Evolutionary conservation across 768 basidiomycete genomes (phyloP).

Genomic region (Termitomyces sp.): DNA sequence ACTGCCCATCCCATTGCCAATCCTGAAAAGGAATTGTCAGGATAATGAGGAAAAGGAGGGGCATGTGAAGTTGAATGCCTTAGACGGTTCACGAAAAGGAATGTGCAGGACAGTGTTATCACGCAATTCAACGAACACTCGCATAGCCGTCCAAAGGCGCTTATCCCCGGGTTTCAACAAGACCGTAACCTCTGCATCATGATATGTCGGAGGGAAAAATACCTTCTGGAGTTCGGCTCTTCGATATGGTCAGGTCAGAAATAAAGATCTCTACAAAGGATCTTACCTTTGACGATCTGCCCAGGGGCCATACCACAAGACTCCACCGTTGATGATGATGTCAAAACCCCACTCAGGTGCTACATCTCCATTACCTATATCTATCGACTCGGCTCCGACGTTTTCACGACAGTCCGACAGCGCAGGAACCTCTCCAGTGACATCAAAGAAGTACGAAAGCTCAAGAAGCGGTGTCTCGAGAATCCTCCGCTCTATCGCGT

Average conservation of each 20-base stretch:
- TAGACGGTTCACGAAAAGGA: slow-evolving; percentile 91
- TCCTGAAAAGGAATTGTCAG: slow-evolving; percentile 43
- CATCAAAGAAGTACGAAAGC: slow-evolving; percentile 83
- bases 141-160: slow-evolving; percentile 79
- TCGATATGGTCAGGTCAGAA: slow-evolving; percentile 1
- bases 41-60: background rate
- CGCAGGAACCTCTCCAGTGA: slow-evolving; percentile 70
- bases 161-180: slow-evolving; percentile 72
- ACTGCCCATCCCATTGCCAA: slow-evolving; percentile 86
- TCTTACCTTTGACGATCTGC: slow-evolving; percentile 85
- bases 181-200: slow-evolving; percentile 52
- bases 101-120: slow-evolving; percentile 75
- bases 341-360: slow-evolving; percentile 95
- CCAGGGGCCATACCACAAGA: slow-evolving; percentile 91
- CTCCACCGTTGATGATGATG: slow-evolving; percentile 71
- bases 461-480: slow-evolving; percentile 77
- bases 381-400: slow-evolving; percentile 42
- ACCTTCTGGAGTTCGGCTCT: slow-evolving; percentile 74
- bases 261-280: background rate
- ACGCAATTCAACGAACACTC: slow-evolving; percentile 76
- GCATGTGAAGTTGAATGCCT: slow-evolving; percentile 39
- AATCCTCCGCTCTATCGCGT: slow-evolving; percentile 83
- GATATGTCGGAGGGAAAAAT: slow-evolving; percentile 83
- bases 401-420: slow-evolving; percentile 23
- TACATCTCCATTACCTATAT: slow-evolving; percentile 84